Conservation (phyloP, 768 basidiomycete genomes). For the Boletus pseudopeckii region DNA sequence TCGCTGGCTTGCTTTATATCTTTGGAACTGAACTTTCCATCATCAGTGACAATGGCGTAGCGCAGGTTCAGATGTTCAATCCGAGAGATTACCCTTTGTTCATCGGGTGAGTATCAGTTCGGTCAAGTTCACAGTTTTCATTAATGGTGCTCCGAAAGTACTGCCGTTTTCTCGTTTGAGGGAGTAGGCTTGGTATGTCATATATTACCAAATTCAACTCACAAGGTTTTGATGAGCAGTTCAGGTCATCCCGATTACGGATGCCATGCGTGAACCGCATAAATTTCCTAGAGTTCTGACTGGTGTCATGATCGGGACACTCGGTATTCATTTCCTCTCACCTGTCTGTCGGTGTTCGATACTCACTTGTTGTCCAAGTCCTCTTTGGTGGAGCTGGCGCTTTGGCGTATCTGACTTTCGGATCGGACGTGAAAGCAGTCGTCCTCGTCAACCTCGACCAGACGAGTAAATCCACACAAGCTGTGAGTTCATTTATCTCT, state of each 20-base stretch:
- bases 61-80: conserved; percentile 85
- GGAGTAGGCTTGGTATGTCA: conserved; percentile 82
- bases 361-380: conserved; percentile 37
- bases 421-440: conserved; percentile 84
- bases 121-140: background rate
- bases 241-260: conserved; percentile 93
- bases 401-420: conserved; percentile 86
- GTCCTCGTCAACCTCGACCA: conserved; percentile 91
- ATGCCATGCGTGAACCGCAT: conserved; percentile 92
- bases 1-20: conserved; percentile 83
- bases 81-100: conserved; percentile 84
- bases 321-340: conserved; percentile 41
- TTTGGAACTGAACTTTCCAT: conserved; percentile 79
- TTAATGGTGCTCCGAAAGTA: conserved; percentile 44
- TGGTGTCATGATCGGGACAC: conserved; percentile 86
- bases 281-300: conserved; percentile 89
- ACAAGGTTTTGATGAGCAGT: conserved; percentile 1
- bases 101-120: conserved; percentile 63
- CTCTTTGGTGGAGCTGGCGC: conserved; percentile 87
- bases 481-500: conserved; percentile 47
- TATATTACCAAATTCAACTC: background rate
- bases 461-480: conserved; percentile 82
- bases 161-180: conserved; percentile 98
- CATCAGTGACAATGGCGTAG: conserved; percentile 65
- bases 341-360: background rate